Evolutionary conservation across 2,329 filamentous ascomycete species (phyloP).

Genomic region (Fusarium mundagurra): DNA sequence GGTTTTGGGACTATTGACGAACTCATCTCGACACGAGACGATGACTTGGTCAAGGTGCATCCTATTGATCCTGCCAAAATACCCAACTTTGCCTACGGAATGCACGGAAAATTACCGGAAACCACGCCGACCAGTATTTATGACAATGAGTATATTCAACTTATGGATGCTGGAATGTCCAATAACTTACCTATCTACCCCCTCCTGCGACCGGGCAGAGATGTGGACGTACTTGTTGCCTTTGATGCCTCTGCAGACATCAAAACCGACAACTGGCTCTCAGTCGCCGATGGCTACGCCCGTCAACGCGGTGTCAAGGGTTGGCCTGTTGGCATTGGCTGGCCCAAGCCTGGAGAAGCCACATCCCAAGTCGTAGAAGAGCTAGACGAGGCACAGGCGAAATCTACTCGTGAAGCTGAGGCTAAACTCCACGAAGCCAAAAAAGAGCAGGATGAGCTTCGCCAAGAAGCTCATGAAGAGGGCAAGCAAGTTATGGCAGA

Average conservation of each 20-base stretch:
- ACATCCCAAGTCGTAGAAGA: constrained; percentile 69
- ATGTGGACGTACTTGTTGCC: constrained; percentile 89
- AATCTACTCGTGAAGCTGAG: constrained; percentile 68
- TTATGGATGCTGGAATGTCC: constrained; percentile 99
- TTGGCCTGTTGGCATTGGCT: constrained; percentile 95
- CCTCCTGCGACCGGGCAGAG: constrained; percentile 83
- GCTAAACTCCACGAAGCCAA: constrained; percentile 71
- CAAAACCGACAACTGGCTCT: constrained; percentile 94
- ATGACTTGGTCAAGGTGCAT: constrained; percentile 90
- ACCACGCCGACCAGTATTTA: constrained; percentile 84
- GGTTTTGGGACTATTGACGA: constrained; percentile 83
- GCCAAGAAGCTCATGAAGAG: constrained; percentile 38
- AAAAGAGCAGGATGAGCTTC: constrained; percentile 52
- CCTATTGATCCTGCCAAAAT: constrained; percentile 92
- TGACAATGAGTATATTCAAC: constrained; percentile 74
- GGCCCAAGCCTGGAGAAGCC: constrained; percentile 74
- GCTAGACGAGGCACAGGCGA: constrained; percentile 72
- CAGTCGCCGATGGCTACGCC: constrained; percentile 92
- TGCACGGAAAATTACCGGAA: constrained; percentile 77
- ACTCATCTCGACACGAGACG: constrained; percentile 82
- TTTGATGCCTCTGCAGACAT: constrained; percentile 97
- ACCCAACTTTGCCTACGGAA: constrained; percentile 87
- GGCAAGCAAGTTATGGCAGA: constrained; percentile 38
- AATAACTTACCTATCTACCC: constrained; percentile 98
- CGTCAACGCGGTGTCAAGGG: constrained; percentile 89